These are phyloP conservation scores for Desmodesmus armatus DNA, from an alignment of 139 green algal species.

Conservation along the genomic window DNA sequence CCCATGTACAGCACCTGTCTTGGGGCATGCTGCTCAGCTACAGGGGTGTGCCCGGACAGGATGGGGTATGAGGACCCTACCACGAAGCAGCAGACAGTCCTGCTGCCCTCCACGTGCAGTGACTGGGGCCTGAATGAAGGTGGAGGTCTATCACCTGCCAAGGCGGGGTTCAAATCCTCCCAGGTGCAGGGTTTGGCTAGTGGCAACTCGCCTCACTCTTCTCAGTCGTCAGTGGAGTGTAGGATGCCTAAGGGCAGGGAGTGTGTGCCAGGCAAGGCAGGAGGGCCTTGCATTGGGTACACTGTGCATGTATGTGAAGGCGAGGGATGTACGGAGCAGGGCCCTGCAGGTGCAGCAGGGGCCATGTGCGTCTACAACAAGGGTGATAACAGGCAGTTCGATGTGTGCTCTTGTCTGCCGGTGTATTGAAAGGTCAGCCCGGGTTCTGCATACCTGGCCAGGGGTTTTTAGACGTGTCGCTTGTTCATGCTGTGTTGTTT, in stretches of 20 bases:
- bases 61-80: slow-evolving; percentile 3
- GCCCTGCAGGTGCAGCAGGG: background rate
- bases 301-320: background rate
- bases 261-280: background rate
- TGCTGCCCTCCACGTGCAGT: background rate
- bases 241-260: background rate
- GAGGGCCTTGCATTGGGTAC: background rate
- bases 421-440: background rate
- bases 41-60: background rate
- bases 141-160: background rate
- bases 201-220: background rate
- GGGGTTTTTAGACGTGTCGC: too few species aligned
- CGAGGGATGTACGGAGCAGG: background rate
- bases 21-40: background rate
- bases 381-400: background rate
- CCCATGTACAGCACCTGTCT: slow-evolving; percentile 15
- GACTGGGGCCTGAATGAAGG: background rate
- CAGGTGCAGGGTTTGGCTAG: background rate
- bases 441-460: too few species aligned
- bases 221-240: background rate
- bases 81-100: background rate
- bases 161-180: background rate
- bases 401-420: slow-evolving; percentile 3
- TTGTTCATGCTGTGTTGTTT: background rate
- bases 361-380: slow-evolving; percentile 13